Evolutionary conservation across 495 filamentous ascomycete species (phyloP).

Genomic region (Trichoderma virens): DNA sequence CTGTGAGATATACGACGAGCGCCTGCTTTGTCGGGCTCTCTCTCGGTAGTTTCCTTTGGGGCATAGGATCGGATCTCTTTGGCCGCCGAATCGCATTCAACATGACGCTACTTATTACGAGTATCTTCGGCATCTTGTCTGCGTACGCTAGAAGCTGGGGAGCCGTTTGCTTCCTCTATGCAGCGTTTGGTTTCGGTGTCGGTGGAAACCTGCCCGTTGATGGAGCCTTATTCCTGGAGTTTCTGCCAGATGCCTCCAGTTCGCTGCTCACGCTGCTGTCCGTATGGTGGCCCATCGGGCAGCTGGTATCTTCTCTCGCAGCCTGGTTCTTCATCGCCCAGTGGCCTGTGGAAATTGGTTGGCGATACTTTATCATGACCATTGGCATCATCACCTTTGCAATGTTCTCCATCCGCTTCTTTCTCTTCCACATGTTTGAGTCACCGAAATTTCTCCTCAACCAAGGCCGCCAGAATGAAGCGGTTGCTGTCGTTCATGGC

Average conservation of each 20-base stretch:
- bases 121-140: slow-evolving; percentile 62
- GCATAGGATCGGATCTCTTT: slow-evolving; percentile 63
- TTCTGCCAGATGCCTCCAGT: slow-evolving; percentile 68
- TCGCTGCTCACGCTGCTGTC: slow-evolving; percentile 69
- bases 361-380: slow-evolving; percentile 66
- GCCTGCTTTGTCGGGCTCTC: slow-evolving; percentile 53
- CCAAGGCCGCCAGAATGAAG: slow-evolving; percentile 64
- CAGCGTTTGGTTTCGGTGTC: slow-evolving; percentile 42
- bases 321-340: slow-evolving; percentile 75
- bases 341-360: slow-evolving; percentile 63
- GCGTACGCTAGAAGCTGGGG: slow-evolving; percentile 62
- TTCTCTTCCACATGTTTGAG: slow-evolving; percentile 75
- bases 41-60: slow-evolving; percentile 72
- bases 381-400: slow-evolving; percentile 66
- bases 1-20: slow-evolving; percentile 45
- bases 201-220: slow-evolving; percentile 77
- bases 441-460: slow-evolving; percentile 77
- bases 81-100: slow-evolving; percentile 72
- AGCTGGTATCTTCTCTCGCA: slow-evolving; percentile 57
- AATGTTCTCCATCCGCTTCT: slow-evolving; percentile 67
- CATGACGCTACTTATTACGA: slow-evolving; percentile 60
- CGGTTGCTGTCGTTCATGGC: slow-evolving; percentile 67
- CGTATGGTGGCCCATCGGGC: slow-evolving; percentile 76
- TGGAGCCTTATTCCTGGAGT: slow-evolving; percentile 72
- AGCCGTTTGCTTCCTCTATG: slow-evolving; percentile 50